A percentile compares a stretch with the other conserved stretches of the same genome.
Evolutionary conservation across 352 stramenopile species (phyloP).

Genomic region (Phytophthora syringae): DNA sequence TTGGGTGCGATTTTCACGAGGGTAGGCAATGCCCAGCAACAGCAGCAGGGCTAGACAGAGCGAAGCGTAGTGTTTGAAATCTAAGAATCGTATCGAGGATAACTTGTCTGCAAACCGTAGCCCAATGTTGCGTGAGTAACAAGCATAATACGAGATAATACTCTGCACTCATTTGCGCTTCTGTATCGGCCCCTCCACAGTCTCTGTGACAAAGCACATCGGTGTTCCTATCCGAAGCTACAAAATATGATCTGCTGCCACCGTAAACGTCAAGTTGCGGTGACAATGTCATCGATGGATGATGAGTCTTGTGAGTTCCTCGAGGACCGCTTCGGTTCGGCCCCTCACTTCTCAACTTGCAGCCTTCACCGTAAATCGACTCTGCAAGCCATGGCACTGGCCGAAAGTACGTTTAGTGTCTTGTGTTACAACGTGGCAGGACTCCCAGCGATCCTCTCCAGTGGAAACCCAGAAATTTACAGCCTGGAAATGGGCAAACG

Average conservation of each 20-base stretch:
- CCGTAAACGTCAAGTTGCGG: conserved; percentile 10
- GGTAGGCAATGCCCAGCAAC: background rate
- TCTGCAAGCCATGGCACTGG: conserved; percentile 20
- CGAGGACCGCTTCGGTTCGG: background rate
- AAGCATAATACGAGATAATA: too few relatives aligned
- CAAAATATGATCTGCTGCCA: conserved; percentile 20
- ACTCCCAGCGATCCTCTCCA: conserved; percentile 51
- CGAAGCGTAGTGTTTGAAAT: background rate
- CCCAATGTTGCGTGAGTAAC: background rate
- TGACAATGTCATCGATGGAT: too few relatives aligned
- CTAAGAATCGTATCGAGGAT: conserved; percentile 2
- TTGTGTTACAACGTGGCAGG: conserved; percentile 58
- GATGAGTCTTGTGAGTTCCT: background rate
- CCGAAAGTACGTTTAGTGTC: conserved; percentile 47
- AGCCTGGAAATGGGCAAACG: conserved; percentile 57
- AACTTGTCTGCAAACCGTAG: background rate
- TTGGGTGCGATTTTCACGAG: conserved; percentile 37
- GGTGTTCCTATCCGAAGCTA: conserved; percentile 15
- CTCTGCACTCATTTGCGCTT: conserved; percentile 1
- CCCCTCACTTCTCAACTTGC: conserved; percentile 21
- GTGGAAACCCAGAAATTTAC: conserved; percentile 44
- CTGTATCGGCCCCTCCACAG: conserved; percentile 7
- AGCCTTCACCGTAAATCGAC: conserved; percentile 18
- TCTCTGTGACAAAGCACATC: conserved; percentile 18
- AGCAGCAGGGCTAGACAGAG: background rate